Evolutionary conservation across 108 stramenopile genomes (phyloP).

Genomic region (Conticribra weissflogii): DNA sequence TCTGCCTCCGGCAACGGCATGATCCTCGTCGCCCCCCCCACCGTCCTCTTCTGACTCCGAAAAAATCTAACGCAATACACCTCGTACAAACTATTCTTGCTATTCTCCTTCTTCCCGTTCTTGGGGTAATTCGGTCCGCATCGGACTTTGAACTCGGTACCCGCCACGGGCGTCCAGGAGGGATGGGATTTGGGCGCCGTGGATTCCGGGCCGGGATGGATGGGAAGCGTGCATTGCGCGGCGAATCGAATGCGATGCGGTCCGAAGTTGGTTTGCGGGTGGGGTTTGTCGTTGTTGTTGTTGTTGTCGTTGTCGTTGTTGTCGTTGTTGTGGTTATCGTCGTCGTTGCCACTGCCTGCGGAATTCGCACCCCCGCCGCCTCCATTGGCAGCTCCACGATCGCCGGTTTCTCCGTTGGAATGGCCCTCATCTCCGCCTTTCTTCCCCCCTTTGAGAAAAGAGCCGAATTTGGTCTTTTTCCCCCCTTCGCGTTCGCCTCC

Average conservation of each 20-base stretch:
- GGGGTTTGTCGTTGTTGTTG: not conserved
- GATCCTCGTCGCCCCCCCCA: slow-evolving; percentile 44
- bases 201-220: slow-evolving; percentile 24
- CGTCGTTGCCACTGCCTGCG: slow-evolving; percentile 7
- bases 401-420: not conserved
- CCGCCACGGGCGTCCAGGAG: slow-evolving; percentile 44
- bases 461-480: slow-evolving; percentile 11
- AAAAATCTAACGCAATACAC: slow-evolving; percentile 49
- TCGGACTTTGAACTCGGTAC: slow-evolving; percentile 50
- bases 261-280: slow-evolving; percentile 17
- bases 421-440: slow-evolving; percentile 1
- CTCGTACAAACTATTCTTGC: slow-evolving; percentile 47
- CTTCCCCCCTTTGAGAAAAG: slow-evolving; percentile 10
- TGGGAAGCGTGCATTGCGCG: slow-evolving; percentile 32
- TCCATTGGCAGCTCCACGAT: slow-evolving; percentile 1
- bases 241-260: slow-evolving; percentile 33
- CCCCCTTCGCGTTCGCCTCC: not conserved
- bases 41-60: slow-evolving; percentile 33
- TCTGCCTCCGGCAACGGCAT: slow-evolving; percentile 44
- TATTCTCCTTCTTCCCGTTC: slow-evolving; percentile 46
- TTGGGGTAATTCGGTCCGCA: slow-evolving; percentile 58
- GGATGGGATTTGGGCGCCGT: slow-evolving; percentile 34
- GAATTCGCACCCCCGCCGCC: not conserved
- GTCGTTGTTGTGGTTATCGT: slow-evolving; percentile 17
- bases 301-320: slow-evolving; percentile 17